These are phyloP conservation scores for Agapanthus africanus DNA, from an alignment of 106 monocot species.

Conservation along the genomic window DNA sequence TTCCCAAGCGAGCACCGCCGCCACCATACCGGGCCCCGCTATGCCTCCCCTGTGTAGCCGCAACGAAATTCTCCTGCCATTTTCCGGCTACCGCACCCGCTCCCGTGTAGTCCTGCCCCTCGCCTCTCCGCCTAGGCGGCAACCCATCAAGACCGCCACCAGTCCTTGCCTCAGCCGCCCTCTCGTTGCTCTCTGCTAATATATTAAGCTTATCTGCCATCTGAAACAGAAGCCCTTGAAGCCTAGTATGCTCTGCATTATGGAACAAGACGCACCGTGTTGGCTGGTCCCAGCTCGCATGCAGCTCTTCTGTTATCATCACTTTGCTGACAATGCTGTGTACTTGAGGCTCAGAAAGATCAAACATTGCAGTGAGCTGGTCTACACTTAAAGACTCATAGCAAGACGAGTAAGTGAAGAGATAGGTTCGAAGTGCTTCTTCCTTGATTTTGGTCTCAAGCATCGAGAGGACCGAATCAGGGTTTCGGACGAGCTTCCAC, in stretches of 20 bases:
- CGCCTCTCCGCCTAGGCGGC: constrained; percentile 45
- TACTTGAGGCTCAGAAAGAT: constrained; percentile 37
- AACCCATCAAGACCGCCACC: constrained; percentile 74
- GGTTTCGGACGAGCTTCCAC: constrained; percentile 81
- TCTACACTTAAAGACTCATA: constrained; percentile 68
- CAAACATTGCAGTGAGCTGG: constrained; percentile 66
- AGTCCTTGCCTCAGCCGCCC: constrained; percentile 65
- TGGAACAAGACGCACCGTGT: constrained; percentile 70
- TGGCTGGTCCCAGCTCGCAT: constrained; percentile 90
- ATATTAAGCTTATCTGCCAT: constrained; percentile 76
- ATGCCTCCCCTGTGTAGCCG: constrained; percentile 31
- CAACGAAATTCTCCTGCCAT: constrained; percentile 61
- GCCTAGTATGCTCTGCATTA: constrained; percentile 57
- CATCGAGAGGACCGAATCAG: constrained; percentile 61
- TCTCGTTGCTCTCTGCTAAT: constrained; percentile 79
- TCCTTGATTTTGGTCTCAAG: constrained; percentile 74
- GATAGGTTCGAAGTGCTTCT: constrained; percentile 70
- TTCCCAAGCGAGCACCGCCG: not conserved
- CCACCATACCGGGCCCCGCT: constrained; percentile 17
- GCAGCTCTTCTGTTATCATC: constrained; percentile 78
- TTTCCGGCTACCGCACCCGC: constrained; percentile 31
- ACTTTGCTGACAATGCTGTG: constrained; percentile 81
- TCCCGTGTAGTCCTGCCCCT: constrained; percentile 40
- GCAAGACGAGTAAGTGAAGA: constrained; percentile 66
- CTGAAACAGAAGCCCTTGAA: constrained; percentile 74